Percentiles rank a stretch among this genome's conserved stretches.
Evolutionary conservation across 352 stramenopile genomes (phyloP).

Genomic region (Globisporangium abappressorium): DNA sequence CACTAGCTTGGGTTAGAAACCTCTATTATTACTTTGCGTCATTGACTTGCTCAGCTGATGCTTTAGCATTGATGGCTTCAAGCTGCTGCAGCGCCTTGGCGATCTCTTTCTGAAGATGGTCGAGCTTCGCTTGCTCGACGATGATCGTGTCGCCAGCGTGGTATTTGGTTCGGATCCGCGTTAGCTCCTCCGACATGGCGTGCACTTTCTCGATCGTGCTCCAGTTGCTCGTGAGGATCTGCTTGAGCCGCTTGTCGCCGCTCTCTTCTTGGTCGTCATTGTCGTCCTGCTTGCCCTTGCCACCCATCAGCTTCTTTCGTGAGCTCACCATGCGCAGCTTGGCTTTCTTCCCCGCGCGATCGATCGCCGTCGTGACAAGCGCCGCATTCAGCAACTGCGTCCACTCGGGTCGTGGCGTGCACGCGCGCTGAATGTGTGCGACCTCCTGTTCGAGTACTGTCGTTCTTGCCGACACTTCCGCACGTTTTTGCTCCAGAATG

Average conservation of each 20-base stretch:
- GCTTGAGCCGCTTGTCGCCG: slow-evolving; percentile 32
- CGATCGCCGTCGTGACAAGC: slow-evolving; percentile 50
- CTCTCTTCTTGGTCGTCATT: slow-evolving; percentile 27
- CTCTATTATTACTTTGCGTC: neutral
- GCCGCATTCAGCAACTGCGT: slow-evolving; percentile 50
- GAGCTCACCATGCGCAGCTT: slow-evolving; percentile 31
- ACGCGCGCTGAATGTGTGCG: slow-evolving; percentile 43
- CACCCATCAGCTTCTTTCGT: slow-evolving; percentile 14
- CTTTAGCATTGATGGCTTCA: slow-evolving; percentile 24
- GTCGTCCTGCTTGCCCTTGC: slow-evolving; percentile 8
- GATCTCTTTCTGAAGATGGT: slow-evolving; percentile 59
- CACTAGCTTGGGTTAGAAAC: neutral
- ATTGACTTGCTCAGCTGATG: neutral
- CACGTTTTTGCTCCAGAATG: slow-evolving; percentile 28
- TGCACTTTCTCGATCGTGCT: slow-evolving; percentile 67
- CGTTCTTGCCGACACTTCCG: slow-evolving; percentile 21
- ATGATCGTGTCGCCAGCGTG: slow-evolving; percentile 46
- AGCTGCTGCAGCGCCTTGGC: slow-evolving; percentile 51
- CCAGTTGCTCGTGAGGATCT: slow-evolving; percentile 55
- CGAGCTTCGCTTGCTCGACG: slow-evolving; percentile 52
- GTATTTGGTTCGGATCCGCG: slow-evolving; percentile 44
- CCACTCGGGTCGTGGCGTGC: slow-evolving; percentile 67
- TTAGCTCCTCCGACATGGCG: slow-evolving; percentile 46
- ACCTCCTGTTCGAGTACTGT: slow-evolving; percentile 35
- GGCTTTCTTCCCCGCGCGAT: slow-evolving; percentile 32